Evolutionary conservation across 352 stramenopile genomes (phyloP).

Genomic region (Phytophthora cajani): DNA sequence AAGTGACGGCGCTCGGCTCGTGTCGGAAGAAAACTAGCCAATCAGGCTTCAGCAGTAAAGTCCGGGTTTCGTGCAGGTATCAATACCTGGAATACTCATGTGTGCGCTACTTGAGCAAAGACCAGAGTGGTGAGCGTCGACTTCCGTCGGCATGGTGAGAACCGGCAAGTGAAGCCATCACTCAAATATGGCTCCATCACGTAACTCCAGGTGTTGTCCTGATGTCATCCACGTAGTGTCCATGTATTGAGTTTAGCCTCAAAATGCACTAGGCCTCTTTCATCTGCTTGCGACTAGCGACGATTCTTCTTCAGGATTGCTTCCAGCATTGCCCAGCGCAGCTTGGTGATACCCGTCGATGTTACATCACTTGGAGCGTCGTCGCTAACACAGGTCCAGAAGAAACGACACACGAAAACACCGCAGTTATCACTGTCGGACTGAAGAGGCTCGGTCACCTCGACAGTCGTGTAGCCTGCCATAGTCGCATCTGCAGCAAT

Average conservation of each 20-base stretch:
- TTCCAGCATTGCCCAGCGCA: slow-evolving; percentile 5
- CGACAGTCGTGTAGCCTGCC: background rate
- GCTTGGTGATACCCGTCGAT: too few species aligned
- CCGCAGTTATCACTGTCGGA: too few species aligned
- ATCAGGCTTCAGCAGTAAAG: background rate
- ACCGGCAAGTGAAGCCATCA: background rate
- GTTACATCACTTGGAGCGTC: too few species aligned
- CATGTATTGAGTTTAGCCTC: slow-evolving; percentile 10
- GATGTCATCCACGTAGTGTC: slow-evolving; percentile 4
- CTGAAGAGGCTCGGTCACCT: too few species aligned
- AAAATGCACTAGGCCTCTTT: background rate
- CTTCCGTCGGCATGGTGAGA: background rate
- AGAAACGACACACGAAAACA: too few species aligned
- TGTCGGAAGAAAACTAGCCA: background rate
- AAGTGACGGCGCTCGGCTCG: background rate
- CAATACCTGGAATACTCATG: too few species aligned
- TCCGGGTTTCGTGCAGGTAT: background rate
- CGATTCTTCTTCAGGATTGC: slow-evolving; percentile 3
- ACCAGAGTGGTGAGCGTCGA: background rate
- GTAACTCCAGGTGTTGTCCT: slow-evolving; percentile 2
- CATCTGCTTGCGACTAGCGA: background rate
- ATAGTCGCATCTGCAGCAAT: background rate
- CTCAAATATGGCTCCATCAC: background rate
- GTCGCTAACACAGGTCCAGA: too few species aligned
- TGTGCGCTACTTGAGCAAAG: slow-evolving; percentile 8